Conservation (phyloP, 495 filamentous ascomycete genomes). For the Trichoderma gamsii region DNA sequence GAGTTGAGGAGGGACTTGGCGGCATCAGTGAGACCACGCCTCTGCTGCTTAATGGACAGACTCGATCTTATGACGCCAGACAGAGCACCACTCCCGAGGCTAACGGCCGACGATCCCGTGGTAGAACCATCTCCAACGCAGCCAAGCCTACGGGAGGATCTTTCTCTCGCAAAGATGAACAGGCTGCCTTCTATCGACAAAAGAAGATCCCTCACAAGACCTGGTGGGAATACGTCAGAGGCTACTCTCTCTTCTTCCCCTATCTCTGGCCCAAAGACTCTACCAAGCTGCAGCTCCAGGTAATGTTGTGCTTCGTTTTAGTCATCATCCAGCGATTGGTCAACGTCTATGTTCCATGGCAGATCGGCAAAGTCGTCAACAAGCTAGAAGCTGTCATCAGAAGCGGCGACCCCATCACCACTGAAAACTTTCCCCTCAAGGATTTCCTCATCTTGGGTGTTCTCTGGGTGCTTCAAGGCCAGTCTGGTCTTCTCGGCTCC, state of each 20-base stretch:
- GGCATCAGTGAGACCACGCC: conserved; percentile 45
- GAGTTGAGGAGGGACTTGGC: conserved; percentile 37
- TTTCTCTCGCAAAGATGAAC: conserved; percentile 35
- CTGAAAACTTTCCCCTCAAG: conserved; percentile 54
- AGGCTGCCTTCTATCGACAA: conserved; percentile 49
- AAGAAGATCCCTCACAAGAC: conserved; percentile 38
- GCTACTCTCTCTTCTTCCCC: conserved; percentile 84
- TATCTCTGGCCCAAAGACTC: conserved; percentile 89
- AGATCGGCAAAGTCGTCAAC: conserved; percentile 68
- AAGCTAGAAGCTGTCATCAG: conserved; percentile 41
- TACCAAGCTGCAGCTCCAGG: conserved; percentile 60
- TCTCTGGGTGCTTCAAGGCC: conserved; percentile 81
- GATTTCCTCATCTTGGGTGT: conserved; percentile 72
- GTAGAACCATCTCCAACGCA: conserved; percentile 22
- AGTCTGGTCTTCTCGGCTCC: conserved; percentile 78
- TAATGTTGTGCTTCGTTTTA: conserved; percentile 73
- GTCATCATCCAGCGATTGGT: conserved; percentile 70
- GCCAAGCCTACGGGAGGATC: conserved; percentile 27
- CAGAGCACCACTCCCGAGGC: conserved; percentile 21
- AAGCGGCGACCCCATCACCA: conserved; percentile 28
- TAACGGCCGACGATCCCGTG: conserved; percentile 23
- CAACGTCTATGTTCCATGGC: conserved; percentile 73
- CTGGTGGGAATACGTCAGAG: conserved; percentile 70
- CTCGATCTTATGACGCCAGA: conserved; percentile 24
- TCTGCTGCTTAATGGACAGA: conserved; percentile 30